Conservation (phyloP, 1,284 basidiomycete species). For the Volvariella volvacea region DNA sequence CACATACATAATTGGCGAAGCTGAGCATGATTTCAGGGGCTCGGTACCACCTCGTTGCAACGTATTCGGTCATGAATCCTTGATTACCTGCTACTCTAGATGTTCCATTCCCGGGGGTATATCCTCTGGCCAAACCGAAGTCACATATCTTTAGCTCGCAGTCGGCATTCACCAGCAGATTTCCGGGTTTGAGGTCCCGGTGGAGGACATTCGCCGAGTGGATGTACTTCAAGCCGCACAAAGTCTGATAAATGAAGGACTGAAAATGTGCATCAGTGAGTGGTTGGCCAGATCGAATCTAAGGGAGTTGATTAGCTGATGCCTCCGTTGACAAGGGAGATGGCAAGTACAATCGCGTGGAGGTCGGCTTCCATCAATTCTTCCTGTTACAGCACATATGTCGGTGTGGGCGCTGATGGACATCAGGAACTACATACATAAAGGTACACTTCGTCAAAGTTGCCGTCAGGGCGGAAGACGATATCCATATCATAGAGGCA, state of each 20-base stretch:
- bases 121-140: conserved; percentile 95
- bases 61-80: conserved; percentile 99
- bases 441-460: conserved; percentile 94
- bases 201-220: conserved; percentile 98
- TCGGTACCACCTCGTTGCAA: conserved; percentile 96
- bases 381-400: conserved; percentile 49
- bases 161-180: conserved; percentile 96
- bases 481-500: conserved; percentile 97
- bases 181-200: conserved; percentile 95
- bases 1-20: conserved; percentile 87
- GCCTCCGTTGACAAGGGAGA: neutral
- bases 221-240: conserved; percentile 98
- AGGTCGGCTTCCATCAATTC: conserved; percentile 99
- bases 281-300: conserved; percentile 97
- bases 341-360: conserved; percentile 82
- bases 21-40: conserved; percentile 98
- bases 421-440: conserved; percentile 51
- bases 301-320: conserved; percentile 7
- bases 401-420: neutral
- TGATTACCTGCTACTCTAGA: conserved; percentile 72
- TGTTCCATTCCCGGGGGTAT: conserved; percentile 74
- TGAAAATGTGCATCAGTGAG: conserved; percentile 98
- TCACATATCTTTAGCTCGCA: conserved; percentile 99
- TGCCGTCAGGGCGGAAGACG: conserved; percentile 80
- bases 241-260: conserved; percentile 97